phyloP scores from a whole-genome alignment of 1,139 yeast species.

The Pichia sp. region DNA sequence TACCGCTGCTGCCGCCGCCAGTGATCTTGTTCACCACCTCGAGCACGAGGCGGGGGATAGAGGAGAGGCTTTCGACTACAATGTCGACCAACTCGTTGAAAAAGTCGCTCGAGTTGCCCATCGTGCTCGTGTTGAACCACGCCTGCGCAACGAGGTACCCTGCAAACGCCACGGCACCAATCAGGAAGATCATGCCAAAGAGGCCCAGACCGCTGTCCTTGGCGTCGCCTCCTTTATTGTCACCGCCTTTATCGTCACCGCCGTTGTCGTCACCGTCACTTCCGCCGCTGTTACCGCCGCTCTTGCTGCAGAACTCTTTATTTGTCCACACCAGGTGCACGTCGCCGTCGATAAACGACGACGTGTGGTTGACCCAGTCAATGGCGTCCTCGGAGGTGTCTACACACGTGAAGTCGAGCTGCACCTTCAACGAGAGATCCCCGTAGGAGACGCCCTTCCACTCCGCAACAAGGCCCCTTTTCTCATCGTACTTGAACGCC shows the following conservation, averaged over 20 bases:
- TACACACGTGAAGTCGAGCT: slow-evolving; percentile 45
- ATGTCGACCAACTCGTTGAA: slow-evolving; percentile 69
- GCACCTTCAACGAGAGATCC: slow-evolving; percentile 46
- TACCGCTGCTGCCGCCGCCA: slow-evolving; percentile 44
- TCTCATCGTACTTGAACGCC: slow-evolving; percentile 23
- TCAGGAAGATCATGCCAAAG: slow-evolving; percentile 71
- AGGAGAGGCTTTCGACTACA: slow-evolving; percentile 51
- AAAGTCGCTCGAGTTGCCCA: slow-evolving; percentile 35
- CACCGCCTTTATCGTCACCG: slow-evolving; percentile 27
- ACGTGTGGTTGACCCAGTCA: slow-evolving; percentile 35
- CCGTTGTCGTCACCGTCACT: slow-evolving; percentile 25
- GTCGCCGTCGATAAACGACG: slow-evolving; percentile 35
- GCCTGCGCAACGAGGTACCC: slow-evolving; percentile 76
- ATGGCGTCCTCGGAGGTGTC: slow-evolving; percentile 36
- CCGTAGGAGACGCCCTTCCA: slow-evolving; percentile 76
- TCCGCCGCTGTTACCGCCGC: slow-evolving; percentile 9
- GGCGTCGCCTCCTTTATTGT: slow-evolving; percentile 22
- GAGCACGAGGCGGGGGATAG: slow-evolving; percentile 66
- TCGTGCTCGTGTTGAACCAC: slow-evolving; percentile 63
- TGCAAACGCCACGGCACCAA: slow-evolving; percentile 63
- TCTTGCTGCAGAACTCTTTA: slow-evolving; percentile 40
- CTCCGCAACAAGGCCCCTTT: slow-evolving; percentile 45
- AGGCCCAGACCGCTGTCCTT: slow-evolving; percentile 56
- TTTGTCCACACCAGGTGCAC: slow-evolving; percentile 12
- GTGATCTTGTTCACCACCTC: slow-evolving; percentile 71